Percentiles rank a stretch among this genome's conserved stretches.
Evolutionary conservation across 345 rosid genomes (phyloP).

Genomic region (Brassica incana): DNA sequence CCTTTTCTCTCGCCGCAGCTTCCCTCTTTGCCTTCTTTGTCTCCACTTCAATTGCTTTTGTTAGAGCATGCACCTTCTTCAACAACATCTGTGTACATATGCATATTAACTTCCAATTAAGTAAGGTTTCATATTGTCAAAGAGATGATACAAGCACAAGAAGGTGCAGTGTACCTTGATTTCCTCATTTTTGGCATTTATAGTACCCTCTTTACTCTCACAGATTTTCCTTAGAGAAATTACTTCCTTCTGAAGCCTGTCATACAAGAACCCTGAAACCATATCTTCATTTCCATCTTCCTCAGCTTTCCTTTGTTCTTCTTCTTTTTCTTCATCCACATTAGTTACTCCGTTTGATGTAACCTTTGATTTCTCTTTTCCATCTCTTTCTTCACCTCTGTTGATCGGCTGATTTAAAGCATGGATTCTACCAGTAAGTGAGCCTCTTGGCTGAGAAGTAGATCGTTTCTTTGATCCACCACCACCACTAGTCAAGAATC

Average conservation of each 20-base stretch:
- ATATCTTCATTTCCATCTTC: conserved; percentile 42
- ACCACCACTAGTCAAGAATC: conserved; percentile 61
- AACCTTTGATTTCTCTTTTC: conserved; percentile 59
- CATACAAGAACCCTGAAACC: conserved; percentile 90
- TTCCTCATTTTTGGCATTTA: conserved; percentile 70
- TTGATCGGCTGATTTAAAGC: conserved; percentile 45
- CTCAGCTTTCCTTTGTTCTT: conserved; percentile 1
- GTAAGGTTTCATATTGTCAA: conserved; percentile 2
- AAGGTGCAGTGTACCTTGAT: conserved; percentile 54
- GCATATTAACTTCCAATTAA: background rate
- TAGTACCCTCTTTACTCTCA: conserved; percentile 59
- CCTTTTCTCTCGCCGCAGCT: conserved; percentile 70
- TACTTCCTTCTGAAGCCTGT: conserved; percentile 85
- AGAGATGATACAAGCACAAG: background rate
- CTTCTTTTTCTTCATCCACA: conserved; percentile 10
- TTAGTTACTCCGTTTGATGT: conserved; percentile 31
- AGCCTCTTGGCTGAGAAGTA: conserved; percentile 64
- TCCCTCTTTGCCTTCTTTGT: conserved; percentile 77
- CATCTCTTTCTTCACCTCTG: conserved; percentile 52
- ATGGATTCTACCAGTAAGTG: conserved; percentile 43
- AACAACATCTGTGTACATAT: conserved; percentile 57
- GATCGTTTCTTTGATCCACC: conserved; percentile 69
- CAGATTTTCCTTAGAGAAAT: conserved; percentile 61
- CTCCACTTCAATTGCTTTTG: conserved; percentile 74
- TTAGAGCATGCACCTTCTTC: conserved; percentile 78